phyloP scores from a whole-genome alignment of 169 alveolate species.

The Fabrea salina region DNA sequence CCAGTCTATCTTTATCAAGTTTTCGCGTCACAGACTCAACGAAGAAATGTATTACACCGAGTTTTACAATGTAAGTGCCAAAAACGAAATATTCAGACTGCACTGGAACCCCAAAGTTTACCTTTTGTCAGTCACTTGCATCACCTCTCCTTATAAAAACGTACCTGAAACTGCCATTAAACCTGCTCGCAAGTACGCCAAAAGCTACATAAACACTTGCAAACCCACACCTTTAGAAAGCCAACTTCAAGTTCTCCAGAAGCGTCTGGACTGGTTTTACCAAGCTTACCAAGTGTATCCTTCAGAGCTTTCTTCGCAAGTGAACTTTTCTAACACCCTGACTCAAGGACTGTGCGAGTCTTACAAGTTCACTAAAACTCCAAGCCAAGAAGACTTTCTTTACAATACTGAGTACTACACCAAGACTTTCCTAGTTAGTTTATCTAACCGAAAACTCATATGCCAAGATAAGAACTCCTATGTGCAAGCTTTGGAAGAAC shows the following conservation, averaged over 20 bases:
- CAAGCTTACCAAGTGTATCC: not conserved
- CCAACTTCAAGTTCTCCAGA: not conserved
- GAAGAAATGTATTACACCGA: not conserved
- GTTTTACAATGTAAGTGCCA: not conserved
- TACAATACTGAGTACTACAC: not conserved
- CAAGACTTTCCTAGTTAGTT: not conserved
- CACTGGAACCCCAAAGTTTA: not conserved
- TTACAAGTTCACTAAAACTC: not conserved
- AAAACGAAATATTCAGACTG: not conserved
- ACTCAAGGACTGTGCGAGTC: not conserved
- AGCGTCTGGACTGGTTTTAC: not conserved
- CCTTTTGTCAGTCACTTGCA: not conserved
- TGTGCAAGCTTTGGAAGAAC: too few species aligned
- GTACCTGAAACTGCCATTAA: not conserved
- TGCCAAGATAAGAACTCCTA: slow-evolving; percentile 6
- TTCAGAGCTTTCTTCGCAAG: not conserved
- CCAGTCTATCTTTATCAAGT: not conserved
- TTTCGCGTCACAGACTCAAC: not conserved
- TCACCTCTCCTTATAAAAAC: slow-evolving; percentile 16
- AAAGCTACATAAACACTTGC: not conserved
- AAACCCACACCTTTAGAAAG: not conserved
- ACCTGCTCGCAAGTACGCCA: not conserved
- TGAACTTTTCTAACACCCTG: not conserved
- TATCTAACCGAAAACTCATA: not conserved
- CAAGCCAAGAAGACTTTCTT: not conserved